A percentile compares a stretch with the other conserved stretches of the same genome.
These are phyloP conservation scores for Allodekkera sacchari DNA, from an alignment of 805 yeast genomes.

Conservation along the genomic window DNA sequence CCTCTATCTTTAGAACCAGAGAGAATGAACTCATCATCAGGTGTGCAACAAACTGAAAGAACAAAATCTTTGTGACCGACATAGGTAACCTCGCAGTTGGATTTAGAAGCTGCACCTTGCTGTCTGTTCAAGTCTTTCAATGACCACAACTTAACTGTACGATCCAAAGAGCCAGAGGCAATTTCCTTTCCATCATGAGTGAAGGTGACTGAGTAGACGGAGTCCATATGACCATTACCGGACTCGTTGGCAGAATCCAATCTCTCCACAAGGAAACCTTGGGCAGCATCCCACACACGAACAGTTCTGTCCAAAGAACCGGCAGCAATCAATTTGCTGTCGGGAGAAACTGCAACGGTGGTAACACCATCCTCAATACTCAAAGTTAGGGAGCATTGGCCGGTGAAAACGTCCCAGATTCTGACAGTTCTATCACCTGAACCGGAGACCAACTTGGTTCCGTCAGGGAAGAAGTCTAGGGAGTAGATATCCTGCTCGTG, in stretches of 20 bases:
- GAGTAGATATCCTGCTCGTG: constrained; percentile 98
- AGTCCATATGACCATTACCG: constrained; percentile 92
- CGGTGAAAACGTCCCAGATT: constrained; percentile 89
- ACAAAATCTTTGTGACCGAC: constrained; percentile 96
- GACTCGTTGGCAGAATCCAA: constrained; percentile 81
- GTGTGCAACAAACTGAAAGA: constrained; percentile 86
- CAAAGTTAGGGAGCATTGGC: constrained; percentile 81
- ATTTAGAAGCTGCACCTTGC: constrained; percentile 32
- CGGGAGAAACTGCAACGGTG: constrained; percentile 94
- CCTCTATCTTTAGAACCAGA: constrained; percentile 97
- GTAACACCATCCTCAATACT: constrained; percentile 97
- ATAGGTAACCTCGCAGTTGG: constrained; percentile 81
- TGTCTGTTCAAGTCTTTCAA: constrained; percentile 50
- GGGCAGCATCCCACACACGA: constrained; percentile 92
- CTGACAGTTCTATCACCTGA: constrained; percentile 95
- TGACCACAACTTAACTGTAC: constrained; percentile 95
- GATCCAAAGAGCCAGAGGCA: constrained; percentile 90
- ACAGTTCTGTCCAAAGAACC: constrained; percentile 94
- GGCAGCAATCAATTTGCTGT: constrained; percentile 89
- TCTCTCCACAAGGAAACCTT: constrained; percentile 87
- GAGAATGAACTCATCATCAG: constrained; percentile 82
- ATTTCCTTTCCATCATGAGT: constrained; percentile 87
- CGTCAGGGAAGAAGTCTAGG: constrained; percentile 89
- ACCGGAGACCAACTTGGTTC: constrained; percentile 88
- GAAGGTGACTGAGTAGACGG: constrained; percentile 91